Evolutionary conservation across 768 basidiomycete species (phyloP).

Genomic region (Chalciporus chontae): DNA sequence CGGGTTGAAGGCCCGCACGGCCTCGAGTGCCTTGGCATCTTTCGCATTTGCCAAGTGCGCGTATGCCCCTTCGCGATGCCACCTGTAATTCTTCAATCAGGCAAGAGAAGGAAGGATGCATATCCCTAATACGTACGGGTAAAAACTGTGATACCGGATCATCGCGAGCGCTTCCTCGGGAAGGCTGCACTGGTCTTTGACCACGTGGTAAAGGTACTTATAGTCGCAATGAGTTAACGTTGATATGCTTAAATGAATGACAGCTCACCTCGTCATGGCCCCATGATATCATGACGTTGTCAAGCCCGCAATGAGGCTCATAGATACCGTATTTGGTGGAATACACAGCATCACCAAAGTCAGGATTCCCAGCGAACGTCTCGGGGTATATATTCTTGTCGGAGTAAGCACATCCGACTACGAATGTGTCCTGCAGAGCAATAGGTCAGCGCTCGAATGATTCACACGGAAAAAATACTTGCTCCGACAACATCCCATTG

Average conservation of each 20-base stretch:
- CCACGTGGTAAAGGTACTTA: conserved; percentile 79
- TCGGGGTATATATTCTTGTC: conserved; percentile 81
- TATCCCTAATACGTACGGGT: conserved; percentile 51
- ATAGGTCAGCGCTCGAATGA: conserved; percentile 1
- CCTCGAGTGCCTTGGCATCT: conserved; percentile 60
- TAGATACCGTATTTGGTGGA: conserved; percentile 75
- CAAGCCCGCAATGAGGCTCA: conserved; percentile 72
- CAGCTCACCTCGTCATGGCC: conserved; percentile 81
- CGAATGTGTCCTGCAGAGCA: conserved; percentile 56
- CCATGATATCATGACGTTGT: conserved; percentile 87
- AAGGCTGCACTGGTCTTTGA: conserved; percentile 78
- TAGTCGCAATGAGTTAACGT: conserved; percentile 5
- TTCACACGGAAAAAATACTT: conserved; percentile 15
- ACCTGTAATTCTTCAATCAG: conserved; percentile 35
- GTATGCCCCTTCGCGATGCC: conserved; percentile 90
- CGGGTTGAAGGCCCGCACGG: conserved; percentile 86
- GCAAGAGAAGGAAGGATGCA: not conserved
- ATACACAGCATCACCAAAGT: conserved; percentile 59
- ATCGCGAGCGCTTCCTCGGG: conserved; percentile 83
- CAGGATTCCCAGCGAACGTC: conserved; percentile 73
- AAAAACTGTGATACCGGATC: conserved; percentile 95
- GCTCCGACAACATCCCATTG: conserved; percentile 96
- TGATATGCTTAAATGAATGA: conserved; percentile 5
- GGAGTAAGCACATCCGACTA: conserved; percentile 84
- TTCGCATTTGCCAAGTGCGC: conserved; percentile 71